These are phyloP conservation scores for Rostrohypoxylon terebratum DNA, from an alignment of 495 filamentous ascomycete genomes.

Conservation along the genomic window DNA sequence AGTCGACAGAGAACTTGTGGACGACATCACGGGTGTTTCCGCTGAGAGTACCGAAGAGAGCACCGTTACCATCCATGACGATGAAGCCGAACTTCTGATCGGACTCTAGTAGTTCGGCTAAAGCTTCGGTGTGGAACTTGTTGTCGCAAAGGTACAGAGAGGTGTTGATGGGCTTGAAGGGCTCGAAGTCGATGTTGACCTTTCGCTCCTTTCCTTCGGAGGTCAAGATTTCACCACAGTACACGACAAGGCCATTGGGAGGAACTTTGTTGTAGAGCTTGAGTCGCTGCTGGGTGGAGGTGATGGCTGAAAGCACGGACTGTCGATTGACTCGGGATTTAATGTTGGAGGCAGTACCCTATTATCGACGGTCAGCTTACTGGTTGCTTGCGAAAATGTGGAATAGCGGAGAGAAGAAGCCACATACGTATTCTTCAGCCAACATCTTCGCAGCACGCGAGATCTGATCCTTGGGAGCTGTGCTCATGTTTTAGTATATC, in stretches of 20 bases:
- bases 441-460: conserved; percentile 98
- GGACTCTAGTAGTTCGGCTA: conserved; percentile 95
- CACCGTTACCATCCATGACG: conserved; percentile 98
- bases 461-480: conserved; percentile 97
- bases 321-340: conserved; percentile 99
- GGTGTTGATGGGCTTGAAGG: conserved; percentile 99
- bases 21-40: conserved; percentile 97
- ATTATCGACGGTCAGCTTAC: conserved; percentile 46
- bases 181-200: conserved; percentile 99
- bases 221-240: conserved; percentile 99
- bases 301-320: conserved; percentile 97
- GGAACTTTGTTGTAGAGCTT: conserved; percentile 99
- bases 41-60: conserved; percentile 94
- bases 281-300: conserved; percentile 96
- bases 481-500: conserved; percentile 25
- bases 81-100: conserved; percentile 99
- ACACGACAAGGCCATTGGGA: conserved; percentile 95
- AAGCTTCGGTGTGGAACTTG: conserved; percentile 98
- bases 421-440: conserved; percentile 97
- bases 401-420: not conserved
- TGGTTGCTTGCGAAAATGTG: conserved; percentile 9
- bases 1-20: conserved; percentile 95
- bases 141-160: conserved; percentile 99
- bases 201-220: conserved; percentile 98
- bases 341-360: conserved; percentile 99